Conservation (phyloP, 1,139 yeast genomes). For the Candida sojae region DNA sequence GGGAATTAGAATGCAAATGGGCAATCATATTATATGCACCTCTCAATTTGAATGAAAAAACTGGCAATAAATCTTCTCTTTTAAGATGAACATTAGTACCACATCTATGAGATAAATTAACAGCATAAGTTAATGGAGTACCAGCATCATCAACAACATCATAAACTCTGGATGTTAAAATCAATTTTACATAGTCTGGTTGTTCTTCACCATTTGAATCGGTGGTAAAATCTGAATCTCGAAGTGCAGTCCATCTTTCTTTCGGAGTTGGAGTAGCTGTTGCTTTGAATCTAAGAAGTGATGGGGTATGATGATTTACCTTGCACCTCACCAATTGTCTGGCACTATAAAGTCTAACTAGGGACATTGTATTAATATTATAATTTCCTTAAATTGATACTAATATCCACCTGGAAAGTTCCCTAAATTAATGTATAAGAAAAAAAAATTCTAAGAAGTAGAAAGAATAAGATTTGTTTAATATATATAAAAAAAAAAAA, state of each 20-base stretch:
- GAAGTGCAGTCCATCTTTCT: conserved; percentile 48
- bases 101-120: conserved; percentile 69
- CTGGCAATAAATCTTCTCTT: conserved; percentile 92
- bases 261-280: conserved; percentile 5
- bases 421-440: too few species aligned
- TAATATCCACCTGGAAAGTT: too few species aligned
- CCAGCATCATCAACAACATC: conserved; percentile 82
- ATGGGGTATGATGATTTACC: background rate
- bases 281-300: conserved; percentile 1
- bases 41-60: conserved; percentile 91
- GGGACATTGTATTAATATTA: background rate
- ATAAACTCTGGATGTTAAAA: conserved; percentile 88
- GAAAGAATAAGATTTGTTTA: too few species aligned
- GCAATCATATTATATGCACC: conserved; percentile 99
- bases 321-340: background rate
- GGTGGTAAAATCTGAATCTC: conserved; percentile 50
- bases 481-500: too few species aligned
- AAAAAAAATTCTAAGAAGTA: too few species aligned
- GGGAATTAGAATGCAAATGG: conserved; percentile 57
- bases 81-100: conserved; percentile 76
- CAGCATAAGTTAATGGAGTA: conserved; percentile 80
- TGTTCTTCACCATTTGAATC: conserved; percentile 43
- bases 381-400: conserved; percentile 2
- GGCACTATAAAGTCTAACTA: conserved; percentile 1
- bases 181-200: conserved; percentile 92